phyloP scores from a whole-genome alignment of 164 flowering plant genomes.

The Magnolia sinica region DNA sequence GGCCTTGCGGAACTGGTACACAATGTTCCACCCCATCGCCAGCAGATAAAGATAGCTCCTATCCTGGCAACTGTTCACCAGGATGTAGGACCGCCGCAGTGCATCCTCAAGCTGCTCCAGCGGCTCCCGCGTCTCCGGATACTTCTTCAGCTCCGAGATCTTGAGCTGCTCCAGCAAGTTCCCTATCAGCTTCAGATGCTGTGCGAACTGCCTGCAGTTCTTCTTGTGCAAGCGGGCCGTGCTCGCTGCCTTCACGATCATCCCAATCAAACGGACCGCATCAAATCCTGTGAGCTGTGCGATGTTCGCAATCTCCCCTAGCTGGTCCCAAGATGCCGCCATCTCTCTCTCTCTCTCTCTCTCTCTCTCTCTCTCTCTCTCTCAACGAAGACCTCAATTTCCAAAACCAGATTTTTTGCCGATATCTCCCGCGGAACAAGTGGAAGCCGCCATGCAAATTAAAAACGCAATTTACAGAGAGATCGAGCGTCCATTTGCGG shows the following conservation, averaged over 20 bases:
- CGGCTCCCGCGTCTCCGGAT: slow-evolving; percentile 93
- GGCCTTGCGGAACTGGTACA: slow-evolving; percentile 86
- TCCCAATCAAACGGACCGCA: slow-evolving; percentile 65
- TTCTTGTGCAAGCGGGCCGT: slow-evolving; percentile 95
- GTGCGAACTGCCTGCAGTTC: slow-evolving; percentile 91
- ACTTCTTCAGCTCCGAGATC: slow-evolving; percentile 82
- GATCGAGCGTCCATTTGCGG: neutral
- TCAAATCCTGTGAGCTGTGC: slow-evolving; percentile 80
- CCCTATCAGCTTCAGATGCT: slow-evolving; percentile 86
- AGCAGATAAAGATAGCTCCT: slow-evolving; percentile 81
- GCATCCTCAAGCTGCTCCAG: slow-evolving; percentile 95
- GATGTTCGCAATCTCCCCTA: slow-evolving; percentile 74
- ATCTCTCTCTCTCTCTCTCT: slow-evolving; percentile 7
- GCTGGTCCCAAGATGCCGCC: slow-evolving; percentile 65
- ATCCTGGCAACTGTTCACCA: slow-evolving; percentile 92
- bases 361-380: neutral
- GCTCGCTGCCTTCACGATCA: slow-evolving; percentile 83
- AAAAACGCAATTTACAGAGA: neutral
- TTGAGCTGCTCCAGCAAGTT: slow-evolving; percentile 84
- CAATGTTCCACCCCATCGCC: slow-evolving; percentile 98
- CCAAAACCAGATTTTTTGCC: neutral
- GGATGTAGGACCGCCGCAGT: slow-evolving; percentile 70
- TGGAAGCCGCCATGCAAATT: neutral
- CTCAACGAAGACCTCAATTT: neutral
- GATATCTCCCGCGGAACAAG: neutral